These are phyloP conservation scores for Styphnolobium japonicum DNA, from an alignment of 306 rosid genomes.

Conservation along the genomic window DNA sequence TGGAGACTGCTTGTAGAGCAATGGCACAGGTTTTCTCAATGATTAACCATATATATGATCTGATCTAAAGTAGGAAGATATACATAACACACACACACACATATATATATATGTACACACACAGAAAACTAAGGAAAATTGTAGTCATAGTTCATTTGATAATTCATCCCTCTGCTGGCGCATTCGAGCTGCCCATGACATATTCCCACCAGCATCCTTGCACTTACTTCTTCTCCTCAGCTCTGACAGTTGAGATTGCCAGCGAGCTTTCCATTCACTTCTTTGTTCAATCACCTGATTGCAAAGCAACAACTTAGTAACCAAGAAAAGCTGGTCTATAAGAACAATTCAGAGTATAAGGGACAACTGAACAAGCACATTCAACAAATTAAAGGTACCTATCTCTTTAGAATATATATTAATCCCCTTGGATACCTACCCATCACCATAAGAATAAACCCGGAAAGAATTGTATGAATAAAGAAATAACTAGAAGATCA, in stretches of 20 bases:
- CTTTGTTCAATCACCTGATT: slow-evolving; percentile 52
- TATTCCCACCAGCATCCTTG: slow-evolving; percentile 39
- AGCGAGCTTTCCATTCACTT: slow-evolving; percentile 50
- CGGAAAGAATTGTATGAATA: not conserved
- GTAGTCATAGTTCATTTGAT: slow-evolving; percentile 23
- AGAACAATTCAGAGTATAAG: not conserved
- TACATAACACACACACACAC: not conserved
- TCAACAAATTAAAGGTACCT: not conserved
- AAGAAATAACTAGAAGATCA: not conserved
- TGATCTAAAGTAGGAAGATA: not conserved
- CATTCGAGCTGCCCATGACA: slow-evolving; percentile 87
- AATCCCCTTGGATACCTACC: not conserved
- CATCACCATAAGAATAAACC: not conserved
- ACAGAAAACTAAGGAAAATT: not conserved
- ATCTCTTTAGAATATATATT: not conserved
- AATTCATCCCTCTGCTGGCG: slow-evolving; percentile 57
- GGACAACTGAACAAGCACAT: not conserved
- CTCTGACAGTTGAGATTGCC: slow-evolving; percentile 68
- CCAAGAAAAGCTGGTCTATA: not conserved
- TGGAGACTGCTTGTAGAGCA: not conserved
- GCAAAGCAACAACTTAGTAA: slow-evolving; percentile 4
- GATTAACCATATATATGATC: slow-evolving; percentile 13
- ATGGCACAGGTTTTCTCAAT: not conserved
- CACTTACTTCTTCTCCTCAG: slow-evolving; percentile 56
- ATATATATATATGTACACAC: not conserved